phyloP scores from a whole-genome alignment of 306 rosid species.

The Sechiopsis laciniata region DNA sequence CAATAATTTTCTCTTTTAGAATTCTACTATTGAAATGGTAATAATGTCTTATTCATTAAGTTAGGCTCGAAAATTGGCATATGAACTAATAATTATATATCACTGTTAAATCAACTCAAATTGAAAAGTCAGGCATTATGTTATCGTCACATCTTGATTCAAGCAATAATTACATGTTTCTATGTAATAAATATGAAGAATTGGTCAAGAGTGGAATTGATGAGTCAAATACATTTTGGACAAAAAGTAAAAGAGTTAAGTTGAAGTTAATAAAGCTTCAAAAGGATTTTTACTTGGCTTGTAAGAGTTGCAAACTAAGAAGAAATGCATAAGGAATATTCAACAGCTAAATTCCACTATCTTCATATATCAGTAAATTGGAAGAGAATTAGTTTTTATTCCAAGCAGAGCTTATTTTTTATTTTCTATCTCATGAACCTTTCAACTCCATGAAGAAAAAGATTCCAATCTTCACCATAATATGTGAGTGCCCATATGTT shows the following conservation, averaged over 20 bases:
- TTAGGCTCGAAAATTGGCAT: neutral
- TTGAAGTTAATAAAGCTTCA: neutral
- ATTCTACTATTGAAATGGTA: no score
- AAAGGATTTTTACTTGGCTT: neutral
- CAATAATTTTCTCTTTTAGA: no score
- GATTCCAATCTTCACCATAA: neutral
- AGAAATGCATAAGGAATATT: conserved; percentile 12
- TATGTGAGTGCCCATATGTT: conserved; percentile 13
- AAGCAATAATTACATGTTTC: neutral
- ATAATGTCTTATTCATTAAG: no score
- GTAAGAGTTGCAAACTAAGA: conserved; percentile 1
- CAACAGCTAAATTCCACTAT: conserved; percentile 10
- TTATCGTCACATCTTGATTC: neutral
- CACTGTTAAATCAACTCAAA: neutral
- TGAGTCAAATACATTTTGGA: neutral
- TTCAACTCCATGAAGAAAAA: conserved; percentile 9
- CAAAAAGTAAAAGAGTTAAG: conserved; percentile 1
- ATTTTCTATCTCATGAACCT: neutral
- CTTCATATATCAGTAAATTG: neutral
- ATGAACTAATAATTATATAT: neutral
- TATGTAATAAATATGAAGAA: neutral
- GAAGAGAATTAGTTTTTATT: conserved; percentile 5
- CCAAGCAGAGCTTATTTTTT: neutral
- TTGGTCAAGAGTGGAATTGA: neutral
- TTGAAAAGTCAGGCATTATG: neutral